A percentile compares a stretch with the other conserved stretches of the same genome.
Conservation (phyloP, 805 yeast genomes). For the Candida silvatica region DNA sequence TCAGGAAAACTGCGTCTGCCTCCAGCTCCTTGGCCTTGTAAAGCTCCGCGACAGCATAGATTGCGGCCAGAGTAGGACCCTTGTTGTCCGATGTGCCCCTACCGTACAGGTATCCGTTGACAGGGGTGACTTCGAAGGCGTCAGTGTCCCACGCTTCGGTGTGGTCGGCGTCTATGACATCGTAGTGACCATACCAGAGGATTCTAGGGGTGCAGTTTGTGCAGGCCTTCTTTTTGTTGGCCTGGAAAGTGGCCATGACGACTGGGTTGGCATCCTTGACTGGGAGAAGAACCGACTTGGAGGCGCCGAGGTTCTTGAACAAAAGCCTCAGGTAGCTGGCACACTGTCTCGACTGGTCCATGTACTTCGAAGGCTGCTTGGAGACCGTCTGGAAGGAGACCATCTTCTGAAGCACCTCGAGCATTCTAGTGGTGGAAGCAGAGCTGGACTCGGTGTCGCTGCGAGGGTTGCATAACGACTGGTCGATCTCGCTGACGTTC, state of each 20-base stretch:
- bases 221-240: constrained; percentile 22
- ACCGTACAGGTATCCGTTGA: constrained; percentile 80
- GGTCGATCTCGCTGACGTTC: constrained; percentile 36
- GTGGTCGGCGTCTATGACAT: constrained; percentile 75
- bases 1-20: constrained; percentile 70
- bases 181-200: constrained; percentile 94
- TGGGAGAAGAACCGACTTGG: constrained; percentile 56
- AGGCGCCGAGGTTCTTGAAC: constrained; percentile 62
- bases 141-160: constrained; percentile 58
- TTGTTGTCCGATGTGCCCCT: constrained; percentile 94
- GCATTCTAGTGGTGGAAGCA: constrained; percentile 39
- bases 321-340: constrained; percentile 65
- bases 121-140: constrained; percentile 69
- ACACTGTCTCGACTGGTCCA: constrained; percentile 80
- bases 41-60: constrained; percentile 78
- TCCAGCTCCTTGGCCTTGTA: constrained; percentile 39
- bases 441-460: background rate
- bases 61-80: constrained; percentile 84
- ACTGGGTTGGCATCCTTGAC: constrained; percentile 79
- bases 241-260: constrained; percentile 64
- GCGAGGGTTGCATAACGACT: constrained; percentile 1
- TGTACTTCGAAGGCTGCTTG: constrained; percentile 53
- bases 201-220: constrained; percentile 31
- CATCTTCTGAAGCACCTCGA: constrained; percentile 50
- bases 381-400: constrained; percentile 75